These are phyloP conservation scores for Carallia pectinifolia DNA, from an alignment of 345 rosid genomes.

Conservation along the genomic window DNA sequence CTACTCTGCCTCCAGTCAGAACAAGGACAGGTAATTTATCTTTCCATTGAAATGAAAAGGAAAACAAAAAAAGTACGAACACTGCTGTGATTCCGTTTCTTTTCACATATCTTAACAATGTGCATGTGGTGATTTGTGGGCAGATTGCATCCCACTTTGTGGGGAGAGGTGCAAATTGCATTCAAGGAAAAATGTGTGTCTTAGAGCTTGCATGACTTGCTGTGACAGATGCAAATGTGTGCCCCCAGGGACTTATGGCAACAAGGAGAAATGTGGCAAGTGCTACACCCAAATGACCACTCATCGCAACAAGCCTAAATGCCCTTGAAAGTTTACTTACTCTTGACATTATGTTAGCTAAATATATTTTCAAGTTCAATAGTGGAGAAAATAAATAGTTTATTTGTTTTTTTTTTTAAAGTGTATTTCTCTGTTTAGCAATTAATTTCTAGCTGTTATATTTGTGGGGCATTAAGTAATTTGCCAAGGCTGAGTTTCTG, in stretches of 20 bases:
- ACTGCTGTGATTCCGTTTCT: not conserved
- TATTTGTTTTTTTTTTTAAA: too few species aligned
- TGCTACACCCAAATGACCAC: slow-evolving; percentile 90
- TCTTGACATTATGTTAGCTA: slow-evolving; percentile 2
- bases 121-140: not conserved
- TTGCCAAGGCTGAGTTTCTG: not conserved
- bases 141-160: slow-evolving; percentile 78
- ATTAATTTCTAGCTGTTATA: slow-evolving; percentile 13
- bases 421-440: not conserved
- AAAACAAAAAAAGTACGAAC: not conserved
- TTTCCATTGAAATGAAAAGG: not conserved
- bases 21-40: slow-evolving; percentile 48
- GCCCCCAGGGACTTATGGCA: slow-evolving; percentile 92
- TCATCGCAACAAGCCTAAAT: slow-evolving; percentile 53
- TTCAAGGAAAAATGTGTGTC: slow-evolving; percentile 62
- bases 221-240: slow-evolving; percentile 92
- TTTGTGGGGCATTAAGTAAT: not conserved
- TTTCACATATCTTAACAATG: not conserved
- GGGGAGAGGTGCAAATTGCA: slow-evolving; percentile 67
- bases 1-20: slow-evolving; percentile 41
- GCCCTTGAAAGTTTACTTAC: slow-evolving; percentile 49
- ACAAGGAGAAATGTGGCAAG: slow-evolving; percentile 74
- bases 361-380: not conserved
- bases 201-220: slow-evolving; percentile 84
- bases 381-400: not conserved